phyloP scores from a whole-genome alignment of 1,284 basidiomycete species.

The Sporisorium exsertum region DNA sequence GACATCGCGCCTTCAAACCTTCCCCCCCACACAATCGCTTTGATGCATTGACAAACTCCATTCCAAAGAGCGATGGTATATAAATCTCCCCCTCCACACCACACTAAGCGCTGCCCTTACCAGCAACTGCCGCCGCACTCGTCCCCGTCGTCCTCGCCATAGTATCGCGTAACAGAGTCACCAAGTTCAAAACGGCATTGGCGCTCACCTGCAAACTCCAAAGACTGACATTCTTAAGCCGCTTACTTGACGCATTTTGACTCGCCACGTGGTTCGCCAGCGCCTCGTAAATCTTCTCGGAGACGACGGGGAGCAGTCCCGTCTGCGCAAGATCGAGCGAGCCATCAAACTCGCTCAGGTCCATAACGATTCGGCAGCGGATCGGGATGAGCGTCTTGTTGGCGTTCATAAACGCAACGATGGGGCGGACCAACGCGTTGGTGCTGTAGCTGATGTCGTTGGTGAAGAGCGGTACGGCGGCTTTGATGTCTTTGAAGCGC shows the following conservation, averaged over 20 bases:
- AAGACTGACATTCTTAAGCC: constrained; percentile 63
- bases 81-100: too few relatives aligned
- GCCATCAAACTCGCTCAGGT: constrained; percentile 67
- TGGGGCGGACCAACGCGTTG: constrained; percentile 93
- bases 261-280: constrained; percentile 66
- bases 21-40: neutral
- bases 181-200: constrained; percentile 44
- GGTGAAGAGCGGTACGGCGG: constrained; percentile 79
- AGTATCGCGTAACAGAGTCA: constrained; percentile 47
- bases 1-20: neutral
- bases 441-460: constrained; percentile 83
- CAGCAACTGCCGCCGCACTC: neutral
- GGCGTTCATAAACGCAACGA: constrained; percentile 89
- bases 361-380: constrained; percentile 66
- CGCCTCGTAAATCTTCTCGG: constrained; percentile 67
- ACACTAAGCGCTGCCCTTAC: constrained; percentile 1
- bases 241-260: constrained; percentile 59
- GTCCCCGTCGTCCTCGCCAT: constrained; percentile 38
- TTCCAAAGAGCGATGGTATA: neutral
- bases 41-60: neutral
- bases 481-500: constrained; percentile 94
- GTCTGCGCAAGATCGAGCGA: constrained; percentile 68
- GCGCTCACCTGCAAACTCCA: constrained; percentile 60
- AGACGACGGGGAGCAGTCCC: constrained; percentile 64
- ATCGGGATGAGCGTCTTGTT: constrained; percentile 66